Evolutionary conservation across 495 filamentous ascomycete genomes (phyloP).

Genomic region (Penicillium ucsense): DNA sequence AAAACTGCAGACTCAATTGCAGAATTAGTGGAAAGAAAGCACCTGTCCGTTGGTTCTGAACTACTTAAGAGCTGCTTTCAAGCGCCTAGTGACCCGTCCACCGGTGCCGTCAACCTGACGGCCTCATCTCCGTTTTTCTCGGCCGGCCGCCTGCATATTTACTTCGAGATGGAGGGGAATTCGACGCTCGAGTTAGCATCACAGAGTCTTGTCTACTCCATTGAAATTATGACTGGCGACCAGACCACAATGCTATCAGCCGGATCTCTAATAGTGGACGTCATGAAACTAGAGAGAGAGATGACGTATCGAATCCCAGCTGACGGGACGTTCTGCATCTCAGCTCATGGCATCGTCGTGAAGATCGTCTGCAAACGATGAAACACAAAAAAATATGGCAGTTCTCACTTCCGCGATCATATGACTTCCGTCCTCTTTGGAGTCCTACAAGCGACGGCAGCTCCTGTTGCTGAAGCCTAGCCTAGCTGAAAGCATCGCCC

Average conservation of each 20-base stretch:
- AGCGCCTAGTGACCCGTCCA: neutral
- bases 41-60: neutral
- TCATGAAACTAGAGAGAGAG: slow-evolving; percentile 1
- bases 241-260: neutral
- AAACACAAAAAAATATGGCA: too few species aligned
- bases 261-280: slow-evolving; percentile 1
- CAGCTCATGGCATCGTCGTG: neutral
- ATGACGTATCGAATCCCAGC: slow-evolving; percentile 1
- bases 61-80: neutral
- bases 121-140: neutral
- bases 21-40: too few species aligned
- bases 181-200: neutral
- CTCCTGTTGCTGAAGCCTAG: too few species aligned
- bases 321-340: slow-evolving; percentile 1
- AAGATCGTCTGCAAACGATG: neutral
- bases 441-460: too few species aligned
- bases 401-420: too few species aligned
- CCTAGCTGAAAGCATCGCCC: too few species aligned
- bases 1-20: neutral
- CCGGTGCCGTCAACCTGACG: neutral
- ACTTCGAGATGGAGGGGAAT: slow-evolving; percentile 1
- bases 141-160: neutral
- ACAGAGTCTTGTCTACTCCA: neutral
- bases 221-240: neutral
- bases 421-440: too few species aligned